phyloP scores from a whole-genome alignment of 1,139 yeast genomes.

The Candida buenavistaensis region DNA sequence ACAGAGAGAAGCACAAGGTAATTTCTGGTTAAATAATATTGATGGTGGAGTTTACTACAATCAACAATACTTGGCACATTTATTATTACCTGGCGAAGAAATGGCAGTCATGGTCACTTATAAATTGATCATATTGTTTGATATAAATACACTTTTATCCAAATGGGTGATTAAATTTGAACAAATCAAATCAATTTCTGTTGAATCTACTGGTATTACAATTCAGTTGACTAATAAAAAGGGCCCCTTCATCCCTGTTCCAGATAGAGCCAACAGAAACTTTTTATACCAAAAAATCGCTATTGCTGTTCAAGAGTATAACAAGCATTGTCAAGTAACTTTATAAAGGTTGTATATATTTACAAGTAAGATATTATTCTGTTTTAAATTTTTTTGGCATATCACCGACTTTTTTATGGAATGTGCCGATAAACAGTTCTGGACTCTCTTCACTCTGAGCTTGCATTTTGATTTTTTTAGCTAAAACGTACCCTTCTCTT shows the following conservation, averaged over 20 bases:
- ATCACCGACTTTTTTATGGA: constrained; percentile 13
- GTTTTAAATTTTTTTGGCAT: constrained; percentile 11
- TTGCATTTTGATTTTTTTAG: constrained; percentile 49
- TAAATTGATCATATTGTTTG: constrained; percentile 66
- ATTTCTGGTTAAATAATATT: constrained; percentile 81
- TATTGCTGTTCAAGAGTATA: constrained; percentile 78
- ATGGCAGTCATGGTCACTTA: constrained; percentile 76
- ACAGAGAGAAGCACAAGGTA: constrained; percentile 91
- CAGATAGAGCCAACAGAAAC: constrained; percentile 62
- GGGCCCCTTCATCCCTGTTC: constrained; percentile 78
- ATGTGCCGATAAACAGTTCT: constrained; percentile 11
- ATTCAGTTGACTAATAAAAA: constrained; percentile 60
- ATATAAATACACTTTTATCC: constrained; percentile 57
- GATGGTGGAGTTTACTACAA: constrained; percentile 75
- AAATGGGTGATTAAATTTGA: constrained; percentile 69
- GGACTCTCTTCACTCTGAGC: constrained; percentile 51
- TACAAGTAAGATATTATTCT: background rate
- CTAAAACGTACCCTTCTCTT: constrained; percentile 39
- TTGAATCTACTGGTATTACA: constrained; percentile 79
- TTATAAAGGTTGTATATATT: constrained; percentile 18
- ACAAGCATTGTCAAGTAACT: constrained; percentile 55
- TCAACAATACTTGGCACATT: constrained; percentile 84
- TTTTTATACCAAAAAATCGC: constrained; percentile 74
- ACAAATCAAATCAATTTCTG: constrained; percentile 63
- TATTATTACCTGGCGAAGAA: constrained; percentile 78